phyloP scores from a whole-genome alignment of 768 basidiomycete species.

The Exidia glandulosa region DNA sequence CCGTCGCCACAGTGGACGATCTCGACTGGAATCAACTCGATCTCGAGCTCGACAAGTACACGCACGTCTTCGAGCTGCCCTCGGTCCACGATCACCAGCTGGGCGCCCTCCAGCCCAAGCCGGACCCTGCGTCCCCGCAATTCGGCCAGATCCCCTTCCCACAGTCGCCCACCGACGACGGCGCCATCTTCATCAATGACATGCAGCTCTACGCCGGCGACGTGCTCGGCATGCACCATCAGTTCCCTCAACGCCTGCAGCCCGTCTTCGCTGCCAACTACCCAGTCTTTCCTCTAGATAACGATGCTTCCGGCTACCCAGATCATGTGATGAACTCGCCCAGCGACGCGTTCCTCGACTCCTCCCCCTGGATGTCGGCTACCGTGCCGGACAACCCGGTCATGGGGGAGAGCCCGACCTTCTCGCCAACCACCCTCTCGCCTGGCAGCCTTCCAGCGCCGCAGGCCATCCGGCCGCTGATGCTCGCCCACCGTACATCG shows the following conservation, averaged over 20 bases:
- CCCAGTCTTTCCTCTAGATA: background rate
- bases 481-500: background rate
- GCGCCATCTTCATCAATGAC: background rate
- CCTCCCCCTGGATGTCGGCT: background rate
- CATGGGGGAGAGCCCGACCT: background rate
- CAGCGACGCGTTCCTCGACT: background rate
- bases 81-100: background rate
- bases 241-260: background rate
- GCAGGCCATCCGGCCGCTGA: background rate
- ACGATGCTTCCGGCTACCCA: background rate
- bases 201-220: background rate
- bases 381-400: background rate
- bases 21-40: background rate
- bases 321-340: background rate
- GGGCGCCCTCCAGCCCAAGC: background rate
- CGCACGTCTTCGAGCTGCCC: background rate
- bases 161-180: background rate
- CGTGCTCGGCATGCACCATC: background rate
- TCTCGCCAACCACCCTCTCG: constrained; percentile 32
- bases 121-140: background rate
- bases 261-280: background rate
- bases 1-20: background rate
- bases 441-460: background rate
- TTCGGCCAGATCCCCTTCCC: background rate
- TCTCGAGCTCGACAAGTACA: background rate